Evolutionary conservation across 345 rosid genomes (phyloP), one percentile per base, ranked within the genome.

Genomic region (Populus ilicifolia): DNA sequence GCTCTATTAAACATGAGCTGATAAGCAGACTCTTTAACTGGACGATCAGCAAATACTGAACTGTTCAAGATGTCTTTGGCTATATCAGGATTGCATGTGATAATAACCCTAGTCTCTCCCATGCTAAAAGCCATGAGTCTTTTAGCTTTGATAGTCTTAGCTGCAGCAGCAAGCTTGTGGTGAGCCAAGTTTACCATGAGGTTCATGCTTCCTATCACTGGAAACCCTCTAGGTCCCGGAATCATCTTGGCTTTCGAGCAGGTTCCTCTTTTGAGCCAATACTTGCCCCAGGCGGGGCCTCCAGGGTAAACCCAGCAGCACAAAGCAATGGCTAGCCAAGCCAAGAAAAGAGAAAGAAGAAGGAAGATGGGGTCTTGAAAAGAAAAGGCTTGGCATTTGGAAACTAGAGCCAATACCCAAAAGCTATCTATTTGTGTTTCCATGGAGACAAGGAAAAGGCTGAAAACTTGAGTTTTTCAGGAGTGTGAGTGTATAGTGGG

Each of bases 251-350:
- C 7, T 33, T 74, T 69, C 11, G 39, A 23, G 20, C 1, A 23
- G 30, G 2, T n/a, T 64, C 21, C 63, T 33, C 33, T 52, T 35
- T 43, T 50, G 81, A n/a, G 38, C 54, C 39, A 59, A 66, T 78
- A 72, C 16, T 75, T 80, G 43, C 91, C 90, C 91, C 91, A 89
- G 12, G 90, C 89, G 13, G 86, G 90, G 17, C 91, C 91, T 4
- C 87, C 89, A 8, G 90, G 89, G 77, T 36, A 50, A 25, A 73
- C 43, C 89, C 91, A 87, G 78, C 63, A 79, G 71, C 64, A 71
- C 4, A 85, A 13, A 63, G 83, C 75, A 29, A 75, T 30, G 83
- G 75, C 82, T 30, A 87, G 66, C 78, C 78, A 84, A 7, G 77
- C 76, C 75, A 74, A 10, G 80, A 50, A 73, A 27, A 85, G 69